A percentile compares a stretch with the other conserved stretches of the same genome.
These are phyloP conservation scores for Scenedesmus sp. DNA, from an alignment of 163 green algal genomes.

Conservation along the genomic window DNA sequence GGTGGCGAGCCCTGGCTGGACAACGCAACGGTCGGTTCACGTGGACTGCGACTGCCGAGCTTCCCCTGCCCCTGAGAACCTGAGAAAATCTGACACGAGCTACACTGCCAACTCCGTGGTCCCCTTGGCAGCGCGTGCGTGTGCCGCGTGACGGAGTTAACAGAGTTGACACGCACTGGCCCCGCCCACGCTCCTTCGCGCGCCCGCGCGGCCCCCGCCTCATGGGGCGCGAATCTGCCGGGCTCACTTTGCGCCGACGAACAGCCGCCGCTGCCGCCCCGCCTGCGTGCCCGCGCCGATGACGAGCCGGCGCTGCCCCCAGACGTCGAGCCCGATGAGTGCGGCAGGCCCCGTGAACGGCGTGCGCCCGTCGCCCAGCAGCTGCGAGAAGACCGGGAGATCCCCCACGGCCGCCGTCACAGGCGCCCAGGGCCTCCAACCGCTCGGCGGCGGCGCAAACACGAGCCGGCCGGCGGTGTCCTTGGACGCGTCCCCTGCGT, in stretches of 20 bases:
- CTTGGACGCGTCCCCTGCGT: constrained; percentile 19
- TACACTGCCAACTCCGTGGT: too few species aligned
- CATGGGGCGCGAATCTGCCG: too few species aligned
- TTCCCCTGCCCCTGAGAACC: too few species aligned
- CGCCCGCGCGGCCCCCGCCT: too few species aligned
- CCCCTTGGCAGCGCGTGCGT: too few species aligned
- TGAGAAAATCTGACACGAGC: too few species aligned
- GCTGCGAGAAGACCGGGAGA: constrained; percentile 43
- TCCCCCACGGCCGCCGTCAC: constrained; percentile 40
- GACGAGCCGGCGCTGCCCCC: constrained; percentile 15
- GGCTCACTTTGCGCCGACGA: constrained; percentile 2
- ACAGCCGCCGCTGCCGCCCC: constrained; percentile 12
- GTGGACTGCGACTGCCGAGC: too few species aligned
- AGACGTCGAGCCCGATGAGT: constrained; percentile 39
- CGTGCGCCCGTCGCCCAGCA: constrained; percentile 37
- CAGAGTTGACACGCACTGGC: too few species aligned
- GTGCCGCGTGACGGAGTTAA: too few species aligned
- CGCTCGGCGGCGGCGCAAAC: constrained; percentile 11
- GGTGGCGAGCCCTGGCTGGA: too few species aligned
- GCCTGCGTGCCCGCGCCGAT: neutral
- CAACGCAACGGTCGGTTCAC: too few species aligned
- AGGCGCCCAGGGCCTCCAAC: constrained; percentile 24
- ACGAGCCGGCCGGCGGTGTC: constrained; percentile 9
- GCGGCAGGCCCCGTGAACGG: constrained; percentile 41
- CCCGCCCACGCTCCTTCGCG: too few species aligned